Conservation (phyloP, 345 rosid species). For the Microcos paniculata region DNA sequence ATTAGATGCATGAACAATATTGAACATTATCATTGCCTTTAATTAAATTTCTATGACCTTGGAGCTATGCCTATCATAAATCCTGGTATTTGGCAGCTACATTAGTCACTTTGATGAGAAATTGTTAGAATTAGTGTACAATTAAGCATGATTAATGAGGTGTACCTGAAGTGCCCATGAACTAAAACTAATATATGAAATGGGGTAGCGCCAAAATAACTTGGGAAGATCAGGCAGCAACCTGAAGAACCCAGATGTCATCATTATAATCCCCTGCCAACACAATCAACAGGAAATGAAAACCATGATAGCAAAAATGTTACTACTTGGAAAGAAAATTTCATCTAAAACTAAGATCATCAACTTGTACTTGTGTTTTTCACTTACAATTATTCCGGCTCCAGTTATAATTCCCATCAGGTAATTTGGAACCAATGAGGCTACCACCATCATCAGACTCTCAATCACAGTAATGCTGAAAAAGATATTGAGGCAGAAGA, state of each 20-base stretch:
- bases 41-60: too few species aligned
- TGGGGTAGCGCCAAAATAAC: slow-evolving; percentile 77
- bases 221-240: slow-evolving; percentile 78
- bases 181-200: slow-evolving; percentile 68
- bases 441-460: slow-evolving; percentile 89
- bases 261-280: slow-evolving; percentile 75
- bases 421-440: slow-evolving; percentile 84
- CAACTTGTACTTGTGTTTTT: not conserved
- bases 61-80: too few species aligned
- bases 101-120: not conserved
- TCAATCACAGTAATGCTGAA: slow-evolving; percentile 67
- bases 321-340: too few species aligned
- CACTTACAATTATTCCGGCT: slow-evolving; percentile 75
- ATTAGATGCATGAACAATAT: not conserved
- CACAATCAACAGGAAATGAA: not conserved
- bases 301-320: not conserved
- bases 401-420: slow-evolving; percentile 72
- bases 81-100: too few species aligned
- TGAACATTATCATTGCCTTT: too few species aligned
- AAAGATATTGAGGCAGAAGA: slow-evolving; percentile 69
- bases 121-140: not conserved
- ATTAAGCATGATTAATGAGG: not conserved
- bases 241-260: slow-evolving; percentile 92
- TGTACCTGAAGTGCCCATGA: slow-evolving; percentile 84
- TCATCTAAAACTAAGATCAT: not conserved